Conservation (phyloP, 2,329 filamentous ascomycete genomes). For the Bipolaris bicolor region DNA sequence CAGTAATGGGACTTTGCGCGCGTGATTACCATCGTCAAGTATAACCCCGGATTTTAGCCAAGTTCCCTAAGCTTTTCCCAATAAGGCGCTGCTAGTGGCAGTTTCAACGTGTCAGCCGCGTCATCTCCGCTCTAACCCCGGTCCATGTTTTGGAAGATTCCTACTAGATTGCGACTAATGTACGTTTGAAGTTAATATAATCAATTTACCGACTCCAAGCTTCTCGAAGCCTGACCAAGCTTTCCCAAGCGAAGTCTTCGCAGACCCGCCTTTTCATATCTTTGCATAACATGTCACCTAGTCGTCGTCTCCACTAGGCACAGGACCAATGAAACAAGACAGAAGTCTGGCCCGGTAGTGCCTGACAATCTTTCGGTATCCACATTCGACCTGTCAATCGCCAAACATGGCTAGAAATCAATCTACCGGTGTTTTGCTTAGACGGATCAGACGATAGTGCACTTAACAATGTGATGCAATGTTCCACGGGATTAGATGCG, state of each 20-base stretch:
- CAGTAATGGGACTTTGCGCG: not conserved
- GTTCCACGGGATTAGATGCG: not conserved
- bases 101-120: not conserved
- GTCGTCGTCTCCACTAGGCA: not conserved
- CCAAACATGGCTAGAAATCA: not conserved
- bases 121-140: not conserved
- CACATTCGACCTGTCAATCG: not conserved
- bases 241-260: not conserved
- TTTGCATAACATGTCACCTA: not conserved
- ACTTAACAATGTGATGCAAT: not conserved
- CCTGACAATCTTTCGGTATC: not conserved
- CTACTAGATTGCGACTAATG: not conserved
- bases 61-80: not conserved
- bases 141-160: not conserved
- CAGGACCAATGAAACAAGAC: not conserved
- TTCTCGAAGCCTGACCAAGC: conserved; percentile 1
- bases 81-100: not conserved
- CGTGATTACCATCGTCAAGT: not conserved
- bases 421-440: not conserved
- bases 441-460: not conserved
- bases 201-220: not conserved
- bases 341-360: not conserved
- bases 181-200: not conserved
- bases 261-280: not conserved
- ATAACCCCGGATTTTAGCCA: not conserved